phyloP scores from a whole-genome alignment of 2,329 filamentous ascomycete genomes.

The Ophiostoma sp. region DNA sequence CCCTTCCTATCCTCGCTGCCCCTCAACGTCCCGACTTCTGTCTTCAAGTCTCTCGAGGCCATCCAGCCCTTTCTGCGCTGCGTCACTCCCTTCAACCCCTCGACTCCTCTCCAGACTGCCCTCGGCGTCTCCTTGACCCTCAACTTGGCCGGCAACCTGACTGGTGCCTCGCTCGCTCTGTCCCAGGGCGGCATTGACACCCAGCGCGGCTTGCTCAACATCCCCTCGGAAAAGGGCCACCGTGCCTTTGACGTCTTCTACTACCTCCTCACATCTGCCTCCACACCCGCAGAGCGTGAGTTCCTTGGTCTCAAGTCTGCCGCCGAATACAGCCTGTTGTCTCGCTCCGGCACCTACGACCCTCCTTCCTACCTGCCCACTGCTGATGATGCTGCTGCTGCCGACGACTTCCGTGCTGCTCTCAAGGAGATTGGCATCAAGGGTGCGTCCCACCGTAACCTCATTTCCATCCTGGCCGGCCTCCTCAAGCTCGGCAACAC shows the following conservation, averaged over 20 bases:
- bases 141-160: slow-evolving; percentile 72
- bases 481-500: slow-evolving; percentile 90
- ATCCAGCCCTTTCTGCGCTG: slow-evolving; percentile 81
- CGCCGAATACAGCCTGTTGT: slow-evolving; percentile 71
- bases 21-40: slow-evolving; percentile 65
- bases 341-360: slow-evolving; percentile 76
- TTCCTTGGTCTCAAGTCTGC: slow-evolving; percentile 75
- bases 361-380: slow-evolving; percentile 86
- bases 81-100: slow-evolving; percentile 85
- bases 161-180: slow-evolving; percentile 67
- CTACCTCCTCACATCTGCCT: slow-evolving; percentile 87
- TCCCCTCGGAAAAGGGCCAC: slow-evolving; percentile 74
- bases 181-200: slow-evolving; percentile 88
- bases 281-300: slow-evolving; percentile 81
- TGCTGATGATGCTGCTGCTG: slow-evolving; percentile 84
- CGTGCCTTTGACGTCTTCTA: slow-evolving; percentile 98
- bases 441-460: slow-evolving; percentile 70
- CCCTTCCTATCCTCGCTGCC: slow-evolving; percentile 80
- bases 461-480: slow-evolving; percentile 81
- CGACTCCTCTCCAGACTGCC: slow-evolving; percentile 71
- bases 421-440: slow-evolving; percentile 93
- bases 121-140: slow-evolving; percentile 77
- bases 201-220: slow-evolving; percentile 67
- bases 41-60: slow-evolving; percentile 74
- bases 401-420: slow-evolving; percentile 84